These are phyloP conservation scores for Sporisorium graminicola DNA, from an alignment of 1,284 basidiomycete genomes.

Conservation along the genomic window DNA sequence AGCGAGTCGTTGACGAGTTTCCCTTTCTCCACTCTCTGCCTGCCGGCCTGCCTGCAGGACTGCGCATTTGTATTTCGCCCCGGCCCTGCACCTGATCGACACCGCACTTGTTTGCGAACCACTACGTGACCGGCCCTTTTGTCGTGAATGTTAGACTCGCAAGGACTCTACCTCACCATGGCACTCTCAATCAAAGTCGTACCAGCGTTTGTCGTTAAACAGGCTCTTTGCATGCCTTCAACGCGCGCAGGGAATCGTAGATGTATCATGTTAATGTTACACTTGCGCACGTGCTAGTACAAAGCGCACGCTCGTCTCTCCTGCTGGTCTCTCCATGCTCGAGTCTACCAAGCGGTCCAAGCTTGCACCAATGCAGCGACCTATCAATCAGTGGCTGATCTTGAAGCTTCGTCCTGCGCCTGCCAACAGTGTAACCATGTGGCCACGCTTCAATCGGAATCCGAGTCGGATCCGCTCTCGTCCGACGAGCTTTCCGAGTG, in stretches of 20 bases:
- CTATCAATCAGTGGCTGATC: not conserved
- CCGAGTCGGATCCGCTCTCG: conserved; percentile 52
- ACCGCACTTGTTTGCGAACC: not conserved
- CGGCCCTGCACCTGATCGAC: not conserved
- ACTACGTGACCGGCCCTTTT: not conserved
- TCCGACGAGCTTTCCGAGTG: conserved; percentile 64
- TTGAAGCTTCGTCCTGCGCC: not conserved
- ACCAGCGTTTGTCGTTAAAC: not conserved
- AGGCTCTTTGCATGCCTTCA: not conserved
- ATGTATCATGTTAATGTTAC: conserved; percentile 1
- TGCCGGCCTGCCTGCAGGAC: not conserved
- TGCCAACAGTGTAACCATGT: not conserved
- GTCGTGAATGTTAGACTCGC: not conserved
- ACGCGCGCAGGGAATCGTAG: not conserved
- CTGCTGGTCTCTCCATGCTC: not conserved
- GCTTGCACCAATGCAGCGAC: not conserved
- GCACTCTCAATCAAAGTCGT: not conserved
- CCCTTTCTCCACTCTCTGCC: not conserved
- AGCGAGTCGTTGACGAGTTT: not conserved
- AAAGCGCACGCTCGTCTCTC: not conserved
- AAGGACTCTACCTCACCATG: not conserved
- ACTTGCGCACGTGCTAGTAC: conserved; percentile 7
- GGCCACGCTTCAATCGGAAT: conserved; percentile 33
- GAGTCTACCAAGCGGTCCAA: not conserved
- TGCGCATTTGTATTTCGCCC: not conserved